Evolutionary conservation across 2,329 filamentous ascomycete species (phyloP).

Genomic region (Neurospora sp.): DNA sequence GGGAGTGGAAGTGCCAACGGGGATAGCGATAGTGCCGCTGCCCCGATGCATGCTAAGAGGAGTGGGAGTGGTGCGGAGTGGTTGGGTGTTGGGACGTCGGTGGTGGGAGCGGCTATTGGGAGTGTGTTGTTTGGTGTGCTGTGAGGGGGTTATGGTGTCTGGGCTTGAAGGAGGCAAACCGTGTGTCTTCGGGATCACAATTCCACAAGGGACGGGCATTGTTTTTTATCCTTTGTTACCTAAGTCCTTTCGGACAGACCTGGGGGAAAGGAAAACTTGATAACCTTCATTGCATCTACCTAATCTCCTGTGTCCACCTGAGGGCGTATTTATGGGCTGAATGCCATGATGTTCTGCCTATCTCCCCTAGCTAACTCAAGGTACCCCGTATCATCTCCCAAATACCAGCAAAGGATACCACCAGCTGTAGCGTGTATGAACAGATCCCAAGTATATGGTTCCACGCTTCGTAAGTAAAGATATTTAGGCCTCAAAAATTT

Average conservation of each 20-base stretch:
- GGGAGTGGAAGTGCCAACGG: constrained; percentile 3
- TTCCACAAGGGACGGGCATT: background rate
- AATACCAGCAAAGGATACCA: background rate
- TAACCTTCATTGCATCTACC: background rate
- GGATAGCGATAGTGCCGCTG: constrained; percentile 1
- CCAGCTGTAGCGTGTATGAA: background rate
- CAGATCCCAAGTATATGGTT: background rate
- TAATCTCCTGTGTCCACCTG: background rate
- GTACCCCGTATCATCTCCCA: background rate
- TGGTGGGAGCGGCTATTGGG: constrained; percentile 12
- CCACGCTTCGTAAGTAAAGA: background rate
- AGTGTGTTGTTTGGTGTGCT: constrained; percentile 9
- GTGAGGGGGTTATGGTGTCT: background rate
- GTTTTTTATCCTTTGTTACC: background rate
- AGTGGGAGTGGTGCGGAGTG: constrained; percentile 7
- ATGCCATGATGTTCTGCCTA: background rate
- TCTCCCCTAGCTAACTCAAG: background rate
- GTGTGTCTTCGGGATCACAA: background rate
- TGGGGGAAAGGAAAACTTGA: background rate
- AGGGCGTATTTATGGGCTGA: background rate
- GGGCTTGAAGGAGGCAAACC: background rate
- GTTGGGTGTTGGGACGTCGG: constrained; percentile 10
- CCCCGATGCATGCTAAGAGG: background rate
- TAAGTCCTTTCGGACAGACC: background rate
- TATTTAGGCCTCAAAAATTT: background rate